phyloP scores from a whole-genome alignment of 352 stramenopile species.

The Blastocystis hominis region DNA sequence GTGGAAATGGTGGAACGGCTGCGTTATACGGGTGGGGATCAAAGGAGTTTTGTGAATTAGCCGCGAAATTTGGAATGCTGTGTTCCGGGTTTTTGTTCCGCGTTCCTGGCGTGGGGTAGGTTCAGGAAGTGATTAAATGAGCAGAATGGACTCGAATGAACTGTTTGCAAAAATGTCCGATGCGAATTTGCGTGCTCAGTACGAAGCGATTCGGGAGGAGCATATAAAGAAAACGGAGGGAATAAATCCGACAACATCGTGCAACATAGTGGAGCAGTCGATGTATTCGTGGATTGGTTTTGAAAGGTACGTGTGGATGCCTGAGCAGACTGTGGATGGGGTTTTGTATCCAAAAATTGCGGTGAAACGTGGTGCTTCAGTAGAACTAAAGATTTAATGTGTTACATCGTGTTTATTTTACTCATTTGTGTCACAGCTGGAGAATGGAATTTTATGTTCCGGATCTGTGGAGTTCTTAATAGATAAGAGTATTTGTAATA shows the following conservation, averaged over 20 bases:
- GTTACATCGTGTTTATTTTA: too few species aligned
- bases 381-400: too few species aligned
- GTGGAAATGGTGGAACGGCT: not conserved
- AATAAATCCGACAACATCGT: not conserved
- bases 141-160: not conserved
- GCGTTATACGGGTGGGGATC: not conserved
- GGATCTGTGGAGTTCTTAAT: too few species aligned
- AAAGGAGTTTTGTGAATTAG: not conserved
- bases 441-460: too few species aligned
- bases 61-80: not conserved
- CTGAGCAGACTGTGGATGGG: not conserved
- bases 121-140: too few species aligned
- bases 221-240: not conserved
- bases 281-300: conserved; percentile 39
- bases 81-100: conserved; percentile 37
- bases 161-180: not conserved
- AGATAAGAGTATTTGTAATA: too few species aligned
- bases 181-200: not conserved
- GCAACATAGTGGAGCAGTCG: not conserved
- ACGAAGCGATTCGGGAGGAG: not conserved
- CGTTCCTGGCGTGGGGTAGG: conserved; percentile 19
- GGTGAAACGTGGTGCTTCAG: not conserved
- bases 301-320: not conserved
- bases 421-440: too few species aligned
- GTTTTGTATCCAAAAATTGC: conserved; percentile 47